Conservation (phyloP, 75 land plant genomes). For the Selaginella moellendorffii region DNA sequence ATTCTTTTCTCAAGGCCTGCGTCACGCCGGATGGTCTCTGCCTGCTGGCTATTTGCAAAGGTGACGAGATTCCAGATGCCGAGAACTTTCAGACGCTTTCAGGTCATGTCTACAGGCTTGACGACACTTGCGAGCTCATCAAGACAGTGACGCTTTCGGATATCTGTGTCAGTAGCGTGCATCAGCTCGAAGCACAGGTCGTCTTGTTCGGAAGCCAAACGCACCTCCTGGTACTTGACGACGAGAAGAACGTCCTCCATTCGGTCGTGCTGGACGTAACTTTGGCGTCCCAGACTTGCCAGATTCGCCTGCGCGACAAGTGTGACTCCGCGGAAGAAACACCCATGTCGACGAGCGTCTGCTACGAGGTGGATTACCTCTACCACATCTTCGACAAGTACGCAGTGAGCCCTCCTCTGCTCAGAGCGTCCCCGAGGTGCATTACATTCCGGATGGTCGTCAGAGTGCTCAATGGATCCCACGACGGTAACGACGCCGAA, state of each 20-base stretch:
- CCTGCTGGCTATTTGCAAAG: conserved; percentile 10
- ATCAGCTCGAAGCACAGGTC: too few species aligned
- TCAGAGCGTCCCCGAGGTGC: too few species aligned
- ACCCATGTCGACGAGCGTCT: not conserved
- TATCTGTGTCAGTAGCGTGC: not conserved
- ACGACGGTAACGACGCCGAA: too few species aligned
- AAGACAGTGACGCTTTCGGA: conserved; percentile 11
- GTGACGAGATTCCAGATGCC: conserved; percentile 3
- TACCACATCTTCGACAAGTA: too few species aligned
- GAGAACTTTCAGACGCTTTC: not conserved
- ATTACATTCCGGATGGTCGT: too few species aligned
- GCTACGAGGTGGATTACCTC: conserved; percentile 20
- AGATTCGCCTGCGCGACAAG: not conserved
- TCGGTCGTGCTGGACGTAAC: conserved; percentile 8
- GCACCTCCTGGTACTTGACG: conserved; percentile 12
- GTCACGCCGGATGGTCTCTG: conserved; percentile 16
- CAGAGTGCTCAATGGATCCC: too few species aligned
- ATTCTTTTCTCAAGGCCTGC: conserved; percentile 20
- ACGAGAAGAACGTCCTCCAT: not conserved
- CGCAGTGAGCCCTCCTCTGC: conserved; percentile 19
- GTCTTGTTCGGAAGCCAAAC: too few species aligned
- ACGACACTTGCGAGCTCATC: not conserved
- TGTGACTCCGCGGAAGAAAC: not conserved
- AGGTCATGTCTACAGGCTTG: conserved; percentile 7
- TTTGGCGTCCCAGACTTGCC: too few species aligned